A percentile compares a stretch with the other conserved stretches of the same genome.
Conservation (phyloP, 2,329 filamentous ascomycete species). For the Alternaria gansuensis region DNA sequence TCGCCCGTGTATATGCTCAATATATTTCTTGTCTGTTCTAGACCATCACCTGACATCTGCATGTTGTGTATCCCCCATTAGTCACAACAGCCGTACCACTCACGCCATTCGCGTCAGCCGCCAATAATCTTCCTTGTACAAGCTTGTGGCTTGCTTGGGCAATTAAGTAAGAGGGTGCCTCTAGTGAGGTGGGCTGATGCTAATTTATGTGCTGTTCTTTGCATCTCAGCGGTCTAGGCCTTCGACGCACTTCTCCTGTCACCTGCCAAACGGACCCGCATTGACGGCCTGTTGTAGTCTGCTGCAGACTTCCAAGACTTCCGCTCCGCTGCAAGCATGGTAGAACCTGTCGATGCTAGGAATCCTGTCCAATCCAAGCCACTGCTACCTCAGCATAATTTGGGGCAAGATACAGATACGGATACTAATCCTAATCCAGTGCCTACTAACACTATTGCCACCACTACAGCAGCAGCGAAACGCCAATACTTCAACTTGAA, state of each 20-base stretch:
- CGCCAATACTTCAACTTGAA: constrained; percentile 21
- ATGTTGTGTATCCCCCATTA: background rate
- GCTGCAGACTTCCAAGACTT: constrained; percentile 23
- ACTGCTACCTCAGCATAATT: background rate
- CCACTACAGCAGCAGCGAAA: background rate
- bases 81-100: background rate
- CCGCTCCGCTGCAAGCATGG: constrained; percentile 30
- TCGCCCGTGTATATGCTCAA: background rate
- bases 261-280: constrained; percentile 13
- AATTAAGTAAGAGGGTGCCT: constrained; percentile 2
- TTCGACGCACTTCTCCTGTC: constrained; percentile 3
- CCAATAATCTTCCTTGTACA: background rate
- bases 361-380: constrained; percentile 17
- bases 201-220: constrained; percentile 1
- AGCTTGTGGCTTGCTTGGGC: background rate
- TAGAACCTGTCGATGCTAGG: background rate
- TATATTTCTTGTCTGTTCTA: background rate
- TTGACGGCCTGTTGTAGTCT: constrained; percentile 8
- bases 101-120: background rate
- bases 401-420: background rate
- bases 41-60: background rate
- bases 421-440: background rate
- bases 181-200: background rate
- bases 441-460: background rate
- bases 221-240: constrained; percentile 17